Conservation (phyloP, 2,329 filamentous ascomycete species). For the Scleromitrula shiraiana region DNA sequence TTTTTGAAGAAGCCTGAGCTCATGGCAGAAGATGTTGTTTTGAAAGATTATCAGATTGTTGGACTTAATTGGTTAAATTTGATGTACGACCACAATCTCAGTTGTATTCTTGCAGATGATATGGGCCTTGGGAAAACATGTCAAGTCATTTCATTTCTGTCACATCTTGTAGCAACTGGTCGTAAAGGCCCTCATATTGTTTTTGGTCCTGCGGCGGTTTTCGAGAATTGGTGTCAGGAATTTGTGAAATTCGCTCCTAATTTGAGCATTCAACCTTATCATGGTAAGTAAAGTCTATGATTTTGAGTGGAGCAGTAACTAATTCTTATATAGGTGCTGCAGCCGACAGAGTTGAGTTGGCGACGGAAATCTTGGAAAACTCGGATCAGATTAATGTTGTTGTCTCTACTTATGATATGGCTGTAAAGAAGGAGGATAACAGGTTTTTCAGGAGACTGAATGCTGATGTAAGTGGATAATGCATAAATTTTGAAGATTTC, state of each 20-base stretch:
- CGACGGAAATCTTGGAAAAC: constrained; percentile 54
- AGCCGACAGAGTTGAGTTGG: constrained; percentile 58
- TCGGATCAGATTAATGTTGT: constrained; percentile 62
- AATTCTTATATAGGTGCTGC: constrained; percentile 45
- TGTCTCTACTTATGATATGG: constrained; percentile 64
- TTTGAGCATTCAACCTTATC: constrained; percentile 64
- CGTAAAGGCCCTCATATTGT: constrained; percentile 70
- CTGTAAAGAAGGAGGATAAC: constrained; percentile 48
- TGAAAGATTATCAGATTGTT: constrained; percentile 92
- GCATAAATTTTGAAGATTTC: neutral
- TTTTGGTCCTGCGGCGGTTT: constrained; percentile 84
- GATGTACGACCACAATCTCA: constrained; percentile 69
- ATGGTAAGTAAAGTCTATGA: constrained; percentile 30
- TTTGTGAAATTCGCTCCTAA: constrained; percentile 79
- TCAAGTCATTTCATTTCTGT: constrained; percentile 87
- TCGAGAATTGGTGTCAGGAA: constrained; percentile 93
- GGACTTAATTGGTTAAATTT: constrained; percentile 92
- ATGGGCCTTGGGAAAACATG: constrained; percentile 98
- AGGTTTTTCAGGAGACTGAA: constrained; percentile 52
- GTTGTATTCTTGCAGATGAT: constrained; percentile 90
- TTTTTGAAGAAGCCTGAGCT: constrained; percentile 53
- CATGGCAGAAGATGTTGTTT: constrained; percentile 66
- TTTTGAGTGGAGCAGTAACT: neutral
- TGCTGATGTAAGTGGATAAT: constrained; percentile 35
- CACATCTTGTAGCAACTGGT: constrained; percentile 66